Base-by-base conservation (phyloP, 345 rosid species). In the Eucalyptus dawsonii region DNA sequence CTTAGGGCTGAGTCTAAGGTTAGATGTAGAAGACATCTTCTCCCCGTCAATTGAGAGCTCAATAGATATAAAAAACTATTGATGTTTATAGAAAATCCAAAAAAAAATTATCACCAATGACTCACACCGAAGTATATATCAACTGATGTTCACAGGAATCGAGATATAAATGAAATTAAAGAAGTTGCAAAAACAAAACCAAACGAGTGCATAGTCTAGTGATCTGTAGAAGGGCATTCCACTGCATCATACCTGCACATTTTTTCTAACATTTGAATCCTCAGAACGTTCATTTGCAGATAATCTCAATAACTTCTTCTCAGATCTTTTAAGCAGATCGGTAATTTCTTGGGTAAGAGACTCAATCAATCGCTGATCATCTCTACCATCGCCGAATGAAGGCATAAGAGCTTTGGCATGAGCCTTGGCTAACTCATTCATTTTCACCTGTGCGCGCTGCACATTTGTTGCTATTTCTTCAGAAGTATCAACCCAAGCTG, bases 391-490 rank as follows among this genome's bases (percentile, higher is more conserved):
- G 62, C 99, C 99, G 90, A 98, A 97, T 5, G 99, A 98, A 58
- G 99, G 99, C 99, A 98, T 97, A 91, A 98, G 92, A 53, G 99
- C 98, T 92, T 98, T 98, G 56, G 97, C 96, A 90, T 97, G 99
- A 92, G 98, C 98, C 91, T 94, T 98, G 40, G 97, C 94, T 91
- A 98, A 87, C 91, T 96, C 99, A 8, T 89, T 93, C 99, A 96
- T 96, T 93, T 95, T 97, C 15, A 90, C 91, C 83, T 92, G 93
- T 62, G 96, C 98, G 42, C 92, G 96, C 88, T 96, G 98, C 93
- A 97, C 95, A 90, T 97, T 92, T 53, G 92, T 94, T 7, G 97
- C 95, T 89, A 98, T 95, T 90, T 96, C 99, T 94, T 97, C 99
- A 21, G 99, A 97, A 40, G 96, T 95, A 94, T 96, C 98, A 87